These are phyloP conservation scores for Jatropha curcas DNA, from an alignment of 345 rosid genomes.

Conservation along the genomic window DNA sequence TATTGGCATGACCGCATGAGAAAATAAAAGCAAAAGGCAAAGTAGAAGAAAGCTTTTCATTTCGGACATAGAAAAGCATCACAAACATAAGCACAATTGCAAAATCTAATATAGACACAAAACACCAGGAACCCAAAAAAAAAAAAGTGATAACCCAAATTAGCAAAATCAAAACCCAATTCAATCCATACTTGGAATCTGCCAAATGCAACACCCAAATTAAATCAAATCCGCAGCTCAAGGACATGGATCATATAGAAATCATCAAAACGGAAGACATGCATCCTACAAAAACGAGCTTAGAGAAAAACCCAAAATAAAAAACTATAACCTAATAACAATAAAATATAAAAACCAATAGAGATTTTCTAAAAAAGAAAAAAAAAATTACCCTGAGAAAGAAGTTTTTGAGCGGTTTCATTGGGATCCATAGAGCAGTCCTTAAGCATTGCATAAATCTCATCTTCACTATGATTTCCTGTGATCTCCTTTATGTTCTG, in stretches of 20 bases:
- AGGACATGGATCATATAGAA: constrained; percentile 21
- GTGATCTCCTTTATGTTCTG: constrained; percentile 75
- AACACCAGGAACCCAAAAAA: no score
- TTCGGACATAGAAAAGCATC: neutral
- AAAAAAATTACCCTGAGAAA: constrained; percentile 52
- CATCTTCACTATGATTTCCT: constrained; percentile 79
- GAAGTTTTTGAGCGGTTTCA: constrained; percentile 73
- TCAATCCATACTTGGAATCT: constrained; percentile 12
- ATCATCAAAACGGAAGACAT: constrained; percentile 6
- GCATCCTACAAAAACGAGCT: neutral
- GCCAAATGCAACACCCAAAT: constrained; percentile 8
- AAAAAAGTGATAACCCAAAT: constrained; percentile 14
- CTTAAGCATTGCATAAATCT: constrained; percentile 88
- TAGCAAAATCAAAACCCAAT: constrained; percentile 26
- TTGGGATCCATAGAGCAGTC: constrained; percentile 95
- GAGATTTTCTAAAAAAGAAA: constrained; percentile 5
- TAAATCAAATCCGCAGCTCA: constrained; percentile 19
- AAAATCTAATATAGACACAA: constrained; percentile 13
- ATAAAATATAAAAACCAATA: neutral
- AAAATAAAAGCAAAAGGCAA: neutral
- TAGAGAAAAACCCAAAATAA: neutral
- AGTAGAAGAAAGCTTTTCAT: constrained; percentile 6
- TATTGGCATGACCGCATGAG: no score
- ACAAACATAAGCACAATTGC: neutral
- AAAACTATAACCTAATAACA: neutral